Conservation (phyloP, 2,329 filamentous ascomycete species). For the Aspergillus piperis region DNA sequence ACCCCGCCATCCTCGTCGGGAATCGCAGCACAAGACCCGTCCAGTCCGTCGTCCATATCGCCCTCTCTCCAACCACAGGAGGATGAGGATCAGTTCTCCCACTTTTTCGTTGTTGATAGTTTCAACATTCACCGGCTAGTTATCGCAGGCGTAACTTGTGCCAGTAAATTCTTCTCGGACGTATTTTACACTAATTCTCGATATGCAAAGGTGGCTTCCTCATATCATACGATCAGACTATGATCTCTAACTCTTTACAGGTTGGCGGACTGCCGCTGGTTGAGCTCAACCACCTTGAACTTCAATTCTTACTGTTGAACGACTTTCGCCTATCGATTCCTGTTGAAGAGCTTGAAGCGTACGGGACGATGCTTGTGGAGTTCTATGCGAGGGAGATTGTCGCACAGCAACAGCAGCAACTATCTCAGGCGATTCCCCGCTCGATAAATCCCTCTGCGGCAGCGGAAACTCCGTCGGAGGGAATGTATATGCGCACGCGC, state of each 20-base stretch:
- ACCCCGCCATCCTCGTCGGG: constrained; percentile 40
- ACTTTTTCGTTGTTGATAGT: constrained; percentile 94
- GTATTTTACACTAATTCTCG: constrained; percentile 99
- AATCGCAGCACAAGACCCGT: constrained; percentile 38
- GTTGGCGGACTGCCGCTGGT: constrained; percentile 89
- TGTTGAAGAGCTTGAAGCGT: constrained; percentile 93
- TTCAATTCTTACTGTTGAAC: constrained; percentile 93
- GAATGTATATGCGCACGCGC: constrained; percentile 37
- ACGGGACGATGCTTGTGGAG: constrained; percentile 97
- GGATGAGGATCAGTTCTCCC: constrained; percentile 58
- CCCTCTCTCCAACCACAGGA: constrained; percentile 40
- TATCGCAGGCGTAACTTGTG: constrained; percentile 95
- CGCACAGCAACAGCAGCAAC: constrained; percentile 52
- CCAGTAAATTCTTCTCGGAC: constrained; percentile 98
- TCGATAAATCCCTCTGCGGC: constrained; percentile 18
- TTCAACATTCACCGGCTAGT: constrained; percentile 98
- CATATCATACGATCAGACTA: no score
- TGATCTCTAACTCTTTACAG: constrained; percentile 49
- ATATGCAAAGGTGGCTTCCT: constrained; percentile 76
- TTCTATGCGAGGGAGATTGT: constrained; percentile 94
- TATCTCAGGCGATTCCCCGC: constrained; percentile 23
- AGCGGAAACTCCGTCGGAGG: constrained; percentile 27
- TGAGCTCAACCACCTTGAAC: constrained; percentile 92
- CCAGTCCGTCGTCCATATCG: constrained; percentile 35
- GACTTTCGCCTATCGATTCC: constrained; percentile 92